Conservation (phyloP, 192 early-diverging fungal species). For the Thoreauomyces humboldtii region DNA sequence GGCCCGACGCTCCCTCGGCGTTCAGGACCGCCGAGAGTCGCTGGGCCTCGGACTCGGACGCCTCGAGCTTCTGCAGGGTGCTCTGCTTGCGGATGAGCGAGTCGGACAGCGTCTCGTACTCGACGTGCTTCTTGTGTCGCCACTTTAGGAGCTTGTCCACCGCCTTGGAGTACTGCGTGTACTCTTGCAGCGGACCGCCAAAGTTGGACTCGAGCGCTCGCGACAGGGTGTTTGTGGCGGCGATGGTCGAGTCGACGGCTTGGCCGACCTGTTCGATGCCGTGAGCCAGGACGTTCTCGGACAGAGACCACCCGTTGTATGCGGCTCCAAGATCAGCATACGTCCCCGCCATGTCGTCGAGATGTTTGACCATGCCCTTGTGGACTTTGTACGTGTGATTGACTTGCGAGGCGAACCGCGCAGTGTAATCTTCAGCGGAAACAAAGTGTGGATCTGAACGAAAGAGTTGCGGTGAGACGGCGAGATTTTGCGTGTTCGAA, state of each 20-base stretch:
- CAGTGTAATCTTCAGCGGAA: constrained; percentile 89
- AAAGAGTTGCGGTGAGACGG: no score
- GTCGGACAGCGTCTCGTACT: constrained; percentile 47
- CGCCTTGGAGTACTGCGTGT: constrained; percentile 81
- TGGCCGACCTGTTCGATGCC: constrained; percentile 92
- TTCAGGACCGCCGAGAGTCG: constrained; percentile 69
- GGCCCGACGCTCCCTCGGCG: constrained; percentile 57
- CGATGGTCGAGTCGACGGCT: constrained; percentile 82
- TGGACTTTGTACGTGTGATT: constrained; percentile 72
- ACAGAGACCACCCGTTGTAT: constrained; percentile 94
- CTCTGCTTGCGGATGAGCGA: constrained; percentile 34
- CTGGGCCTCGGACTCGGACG: constrained; percentile 62
- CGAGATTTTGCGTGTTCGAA: neutral
- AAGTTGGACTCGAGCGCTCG: constrained; percentile 73
- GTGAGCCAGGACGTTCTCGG: constrained; percentile 71
- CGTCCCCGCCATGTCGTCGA: constrained; percentile 66
- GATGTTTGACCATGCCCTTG: constrained; percentile 63
- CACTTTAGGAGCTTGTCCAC: constrained; percentile 85
- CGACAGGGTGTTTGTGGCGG: constrained; percentile 68
- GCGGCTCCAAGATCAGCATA: constrained; percentile 87
- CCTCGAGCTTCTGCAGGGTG: constrained; percentile 38
- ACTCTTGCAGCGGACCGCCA: constrained; percentile 81
- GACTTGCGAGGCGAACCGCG: constrained; percentile 80
- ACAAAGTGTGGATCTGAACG: constrained; percentile 75
- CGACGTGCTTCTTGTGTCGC: constrained; percentile 79